These are phyloP conservation scores for Conticribra guillardii DNA, from an alignment of 108 stramenopile species.

Conservation along the genomic window DNA sequence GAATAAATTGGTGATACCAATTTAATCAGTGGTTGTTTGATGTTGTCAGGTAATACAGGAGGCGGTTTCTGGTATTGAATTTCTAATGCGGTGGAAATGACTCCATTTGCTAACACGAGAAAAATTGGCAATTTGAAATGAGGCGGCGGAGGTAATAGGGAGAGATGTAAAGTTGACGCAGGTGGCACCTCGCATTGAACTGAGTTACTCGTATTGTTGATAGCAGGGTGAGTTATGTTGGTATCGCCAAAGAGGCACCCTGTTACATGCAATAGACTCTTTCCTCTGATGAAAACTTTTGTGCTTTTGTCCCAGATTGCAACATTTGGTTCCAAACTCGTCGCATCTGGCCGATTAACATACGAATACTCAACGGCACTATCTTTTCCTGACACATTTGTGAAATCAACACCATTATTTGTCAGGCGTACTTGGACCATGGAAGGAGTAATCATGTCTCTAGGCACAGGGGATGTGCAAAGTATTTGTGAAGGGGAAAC, in stretches of 20 bases:
- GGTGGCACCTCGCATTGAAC: constrained; percentile 31
- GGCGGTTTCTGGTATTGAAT: constrained; percentile 16
- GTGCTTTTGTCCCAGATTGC: constrained; percentile 24
- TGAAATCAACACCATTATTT: constrained; percentile 58
- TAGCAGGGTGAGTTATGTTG: constrained; percentile 14
- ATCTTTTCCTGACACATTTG: not conserved
- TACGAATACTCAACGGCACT: constrained; percentile 14
- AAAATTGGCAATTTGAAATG: constrained; percentile 14
- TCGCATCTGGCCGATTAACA: constrained; percentile 37
- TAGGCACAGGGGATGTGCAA: constrained; percentile 20
- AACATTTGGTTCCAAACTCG: constrained; percentile 15
- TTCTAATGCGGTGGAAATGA: constrained; percentile 27
- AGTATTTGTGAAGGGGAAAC: constrained; percentile 22
- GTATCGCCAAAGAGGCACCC: constrained; percentile 32
- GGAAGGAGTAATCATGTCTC: not conserved
- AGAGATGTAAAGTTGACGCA: constrained; percentile 2
- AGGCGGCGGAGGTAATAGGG: not conserved
- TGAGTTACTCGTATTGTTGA: constrained; percentile 19
- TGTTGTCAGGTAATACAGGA: not conserved
- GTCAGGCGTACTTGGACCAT: constrained; percentile 27
- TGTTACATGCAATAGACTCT: constrained; percentile 12
- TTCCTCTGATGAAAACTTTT: constrained; percentile 31
- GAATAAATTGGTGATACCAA: constrained; percentile 14
- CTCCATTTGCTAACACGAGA: constrained; percentile 36
- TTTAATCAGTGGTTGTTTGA: constrained; percentile 19